Percentiles rank a stretch among this genome's conserved stretches.
Conservation (phyloP, 2,329 filamentous ascomycete genomes). For the Sclerotinia glacialis region DNA sequence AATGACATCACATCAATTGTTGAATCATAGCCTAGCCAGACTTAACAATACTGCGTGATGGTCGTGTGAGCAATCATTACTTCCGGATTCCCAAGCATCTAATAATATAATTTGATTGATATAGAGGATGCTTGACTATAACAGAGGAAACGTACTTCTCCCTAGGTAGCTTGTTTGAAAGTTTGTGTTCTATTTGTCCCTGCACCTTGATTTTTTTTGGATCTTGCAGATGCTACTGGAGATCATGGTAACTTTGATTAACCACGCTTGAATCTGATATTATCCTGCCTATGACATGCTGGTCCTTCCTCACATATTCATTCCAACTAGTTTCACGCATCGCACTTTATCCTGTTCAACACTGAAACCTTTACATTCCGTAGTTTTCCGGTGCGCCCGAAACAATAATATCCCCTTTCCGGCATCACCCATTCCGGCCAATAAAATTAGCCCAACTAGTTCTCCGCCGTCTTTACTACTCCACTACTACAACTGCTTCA, state of each 20-base stretch:
- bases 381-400: constrained; percentile 19
- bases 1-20: neutral
- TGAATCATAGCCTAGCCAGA: neutral
- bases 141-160: neutral
- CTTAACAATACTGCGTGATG: neutral
- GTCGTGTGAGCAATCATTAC: constrained; percentile 5
- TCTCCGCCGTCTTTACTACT: constrained; percentile 19
- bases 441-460: constrained; percentile 18
- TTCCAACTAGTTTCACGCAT: neutral
- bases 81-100: neutral
- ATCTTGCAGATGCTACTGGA: neutral
- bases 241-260: constrained; percentile 3
- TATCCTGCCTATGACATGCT: constrained; percentile 5
- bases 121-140: neutral
- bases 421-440: constrained; percentile 23
- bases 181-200: neutral
- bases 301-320: neutral
- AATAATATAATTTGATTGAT: neutral
- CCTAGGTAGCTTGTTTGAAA: constrained; percentile 11
- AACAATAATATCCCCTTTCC: constrained; percentile 12
- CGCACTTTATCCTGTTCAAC: constrained; percentile 9
- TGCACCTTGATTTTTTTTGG: neutral
- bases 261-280: constrained; percentile 8
- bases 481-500: constrained; percentile 17
- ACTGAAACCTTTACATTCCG: constrained; percentile 18